A percentile compares a stretch with the other conserved stretches of the same genome.
Conservation (phyloP, 2,329 filamentous ascomycete genomes). For the Colletotrichum sp. region DNA sequence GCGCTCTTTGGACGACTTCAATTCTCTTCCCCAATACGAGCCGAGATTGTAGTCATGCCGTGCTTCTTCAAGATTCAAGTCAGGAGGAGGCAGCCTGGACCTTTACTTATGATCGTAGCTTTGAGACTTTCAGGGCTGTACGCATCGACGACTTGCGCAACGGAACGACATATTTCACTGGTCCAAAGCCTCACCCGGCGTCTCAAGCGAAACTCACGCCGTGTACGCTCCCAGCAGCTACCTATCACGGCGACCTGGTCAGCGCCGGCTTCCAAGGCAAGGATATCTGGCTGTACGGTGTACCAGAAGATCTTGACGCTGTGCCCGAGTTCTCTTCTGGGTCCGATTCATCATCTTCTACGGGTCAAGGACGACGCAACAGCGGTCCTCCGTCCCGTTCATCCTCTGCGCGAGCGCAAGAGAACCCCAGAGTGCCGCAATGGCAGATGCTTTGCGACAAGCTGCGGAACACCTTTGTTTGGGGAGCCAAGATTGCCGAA, state of each 20-base stretch:
- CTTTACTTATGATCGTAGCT: conserved; percentile 77
- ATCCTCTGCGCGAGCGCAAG: conserved; percentile 38
- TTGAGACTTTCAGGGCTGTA: conserved; percentile 80
- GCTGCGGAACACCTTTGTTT: conserved; percentile 71
- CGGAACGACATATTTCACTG: conserved; percentile 80
- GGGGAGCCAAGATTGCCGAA: conserved; percentile 68
- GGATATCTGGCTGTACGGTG: conserved; percentile 79
- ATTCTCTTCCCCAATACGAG: conserved; percentile 85
- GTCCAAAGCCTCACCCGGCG: conserved; percentile 60
- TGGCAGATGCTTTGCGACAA: conserved; percentile 75
- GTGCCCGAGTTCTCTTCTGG: conserved; percentile 46
- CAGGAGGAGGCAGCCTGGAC: conserved; percentile 75
- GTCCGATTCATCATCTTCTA: conserved; percentile 29
- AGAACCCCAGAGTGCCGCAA: conserved; percentile 56
- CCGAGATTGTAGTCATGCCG: conserved; percentile 78
- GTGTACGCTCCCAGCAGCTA: conserved; percentile 71
- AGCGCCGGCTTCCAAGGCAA: conserved; percentile 75
- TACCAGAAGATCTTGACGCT: conserved; percentile 75
- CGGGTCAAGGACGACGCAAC: conserved; percentile 37
- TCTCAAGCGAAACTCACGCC: conserved; percentile 67
- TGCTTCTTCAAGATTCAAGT: conserved; percentile 66
- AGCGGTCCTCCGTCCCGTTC: conserved; percentile 47
- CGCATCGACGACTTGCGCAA: conserved; percentile 76
- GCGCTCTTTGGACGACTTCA: conserved; percentile 83
- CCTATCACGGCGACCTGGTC: conserved; percentile 73